These are phyloP conservation scores for Leptosphaerulina australis DNA, from an alignment of 2,329 filamentous ascomycete species.

Conservation along the genomic window DNA sequence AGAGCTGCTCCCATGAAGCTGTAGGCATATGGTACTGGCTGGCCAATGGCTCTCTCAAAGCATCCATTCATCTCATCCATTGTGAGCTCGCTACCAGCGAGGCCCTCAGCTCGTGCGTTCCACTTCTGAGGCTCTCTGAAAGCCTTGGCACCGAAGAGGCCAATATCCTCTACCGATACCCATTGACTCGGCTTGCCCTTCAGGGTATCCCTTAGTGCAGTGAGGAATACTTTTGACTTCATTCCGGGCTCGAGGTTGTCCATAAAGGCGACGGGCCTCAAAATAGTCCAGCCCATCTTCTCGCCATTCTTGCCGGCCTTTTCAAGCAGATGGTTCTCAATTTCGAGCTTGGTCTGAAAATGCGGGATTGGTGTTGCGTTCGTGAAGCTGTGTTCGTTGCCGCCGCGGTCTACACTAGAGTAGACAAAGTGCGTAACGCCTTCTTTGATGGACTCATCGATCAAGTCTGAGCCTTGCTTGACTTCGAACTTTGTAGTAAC, in stretches of 20 bases:
- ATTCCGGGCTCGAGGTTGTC: slow-evolving; percentile 61
- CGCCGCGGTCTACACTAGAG: slow-evolving; percentile 67
- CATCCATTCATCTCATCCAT: slow-evolving; percentile 53
- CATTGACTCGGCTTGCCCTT: slow-evolving; percentile 52
- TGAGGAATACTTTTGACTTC: slow-evolving; percentile 56
- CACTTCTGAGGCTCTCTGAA: slow-evolving; percentile 56
- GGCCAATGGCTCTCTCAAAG: slow-evolving; percentile 56
- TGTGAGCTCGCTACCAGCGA: slow-evolving; percentile 61
- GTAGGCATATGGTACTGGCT: slow-evolving; percentile 53
- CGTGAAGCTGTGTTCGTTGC: slow-evolving; percentile 58
- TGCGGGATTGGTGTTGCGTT: slow-evolving; percentile 60
- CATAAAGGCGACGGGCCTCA: slow-evolving; percentile 68
- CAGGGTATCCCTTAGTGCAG: slow-evolving; percentile 52
- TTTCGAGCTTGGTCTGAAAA: slow-evolving; percentile 66
- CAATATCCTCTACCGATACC: slow-evolving; percentile 57
- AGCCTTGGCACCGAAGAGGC: slow-evolving; percentile 57
- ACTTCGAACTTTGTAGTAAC: slow-evolving; percentile 56
- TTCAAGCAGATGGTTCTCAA: slow-evolving; percentile 66
- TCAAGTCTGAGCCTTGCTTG: slow-evolving; percentile 62
- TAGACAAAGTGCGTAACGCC: slow-evolving; percentile 68
- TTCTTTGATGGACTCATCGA: slow-evolving; percentile 63
- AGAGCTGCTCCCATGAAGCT: slow-evolving; percentile 50
- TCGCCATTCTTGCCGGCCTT: slow-evolving; percentile 50
- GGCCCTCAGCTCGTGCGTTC: slow-evolving; percentile 52
- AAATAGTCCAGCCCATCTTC: slow-evolving; percentile 65